Evolutionary conservation across 2,329 filamentous ascomycete species (phyloP), one percentile per base, ranked within the genome.

Genomic region (Dactylellina parvicollis): DNA sequence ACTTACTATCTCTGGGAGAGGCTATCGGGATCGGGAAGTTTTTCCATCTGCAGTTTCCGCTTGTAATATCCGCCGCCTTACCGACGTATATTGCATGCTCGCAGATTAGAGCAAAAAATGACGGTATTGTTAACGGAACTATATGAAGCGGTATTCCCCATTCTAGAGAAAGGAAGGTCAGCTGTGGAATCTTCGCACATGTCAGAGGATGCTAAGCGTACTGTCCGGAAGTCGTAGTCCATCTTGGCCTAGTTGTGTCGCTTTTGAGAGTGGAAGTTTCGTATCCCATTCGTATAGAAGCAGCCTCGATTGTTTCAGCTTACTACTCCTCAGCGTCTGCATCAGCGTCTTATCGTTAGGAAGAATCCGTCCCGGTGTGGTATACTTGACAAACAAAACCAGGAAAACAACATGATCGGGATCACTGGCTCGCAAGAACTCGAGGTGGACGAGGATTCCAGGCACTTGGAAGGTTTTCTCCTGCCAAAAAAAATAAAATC

Each of bases 81-180:
- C 83, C 84, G 44, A 83, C 79, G 20, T 81, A 79, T 70, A 91
- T 87, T 2, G 83, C 84, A 8, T 83, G 80, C 54, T 88, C 85
- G 0, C 87, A 90, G 1, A 93, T 85, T 1, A 89, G 81, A 62
- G 92, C 83, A 77, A 92, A 93, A 0, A 90, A 87, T 1, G 87
- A 88, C n/a, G 86, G 83, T 47, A 91, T 86, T 10, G 85, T 89
- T 46, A 93, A 82, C 0, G 91, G 91, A 42, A 94, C 89, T 4
- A 94, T 81, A 64, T 93, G 82, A 0, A 90, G 82, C 0, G 91
- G 90, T 79, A 91, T 82, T 30, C 85, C 84, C 67, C 85, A 83
- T 34, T 85, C 82, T 24, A 73, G 47, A 52, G 81, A 80, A 74
- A 16, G 54, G 76, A n/a, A 76, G 75, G 46, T 79, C 9, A 80